phyloP scores from a whole-genome alignment of 257 asterid species.

The Mitragyna speciosa region DNA sequence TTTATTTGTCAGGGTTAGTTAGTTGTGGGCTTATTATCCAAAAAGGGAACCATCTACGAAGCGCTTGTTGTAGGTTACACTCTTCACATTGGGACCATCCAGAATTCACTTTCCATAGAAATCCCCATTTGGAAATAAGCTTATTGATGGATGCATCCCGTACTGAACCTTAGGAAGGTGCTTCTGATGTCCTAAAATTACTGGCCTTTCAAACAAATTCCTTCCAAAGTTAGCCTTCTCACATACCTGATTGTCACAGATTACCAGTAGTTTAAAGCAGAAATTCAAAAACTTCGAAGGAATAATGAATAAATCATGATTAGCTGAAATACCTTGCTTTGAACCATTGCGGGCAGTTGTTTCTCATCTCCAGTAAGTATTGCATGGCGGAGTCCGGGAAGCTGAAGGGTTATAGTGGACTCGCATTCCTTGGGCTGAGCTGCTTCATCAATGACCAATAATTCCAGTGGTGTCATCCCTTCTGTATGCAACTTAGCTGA shows the following conservation, averaged over 20 bases:
- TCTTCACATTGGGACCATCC: slow-evolving; percentile 56
- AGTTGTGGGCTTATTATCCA: too few species aligned
- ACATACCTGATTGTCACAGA: slow-evolving; percentile 42
- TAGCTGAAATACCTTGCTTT: slow-evolving; percentile 55
- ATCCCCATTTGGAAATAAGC: slow-evolving; percentile 67
- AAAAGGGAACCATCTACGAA: slow-evolving; percentile 48
- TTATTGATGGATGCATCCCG: slow-evolving; percentile 82
- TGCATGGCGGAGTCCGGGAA: slow-evolving; percentile 63
- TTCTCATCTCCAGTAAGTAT: slow-evolving; percentile 76
- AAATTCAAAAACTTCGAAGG: neutral
- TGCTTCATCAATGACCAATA: slow-evolving; percentile 78
- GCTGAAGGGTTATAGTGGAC: slow-evolving; percentile 64
- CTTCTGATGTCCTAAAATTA: slow-evolving; percentile 45
- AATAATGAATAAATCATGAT: neutral
- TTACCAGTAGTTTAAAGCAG: neutral
- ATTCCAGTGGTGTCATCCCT: slow-evolving; percentile 32
- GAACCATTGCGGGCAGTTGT: slow-evolving; percentile 85
- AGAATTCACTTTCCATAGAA: slow-evolving; percentile 50
- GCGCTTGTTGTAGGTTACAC: slow-evolving; percentile 29
- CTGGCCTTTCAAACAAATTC: slow-evolving; percentile 79
- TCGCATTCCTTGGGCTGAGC: slow-evolving; percentile 88
- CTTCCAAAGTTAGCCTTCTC: slow-evolving; percentile 56
- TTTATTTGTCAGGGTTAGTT: too few species aligned
- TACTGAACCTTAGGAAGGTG: slow-evolving; percentile 69
- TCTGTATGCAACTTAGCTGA: slow-evolving; percentile 45